Base-by-base conservation (phyloP, 495 filamentous ascomycete species). In the Neurospora sp. region DNA sequence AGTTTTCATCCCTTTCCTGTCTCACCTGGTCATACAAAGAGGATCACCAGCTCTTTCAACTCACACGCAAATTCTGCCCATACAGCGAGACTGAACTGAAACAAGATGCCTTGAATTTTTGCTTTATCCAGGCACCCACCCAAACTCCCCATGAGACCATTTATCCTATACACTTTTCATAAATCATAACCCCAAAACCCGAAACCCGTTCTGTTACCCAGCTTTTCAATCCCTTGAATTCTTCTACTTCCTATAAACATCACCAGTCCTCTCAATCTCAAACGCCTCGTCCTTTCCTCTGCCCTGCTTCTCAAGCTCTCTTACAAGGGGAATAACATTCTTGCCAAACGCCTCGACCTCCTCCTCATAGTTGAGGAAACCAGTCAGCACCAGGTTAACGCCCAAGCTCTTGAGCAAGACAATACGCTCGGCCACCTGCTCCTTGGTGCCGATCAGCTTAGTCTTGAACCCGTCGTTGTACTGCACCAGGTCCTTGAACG, bases 401-500 rank as follows among this genome's bases (percentile, higher is more conserved):
- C 85, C 84, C 31, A 85, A 74, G 66, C 79, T 82, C 79, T 86
- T 85, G 72, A 87, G 76, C 71, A 87, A 72, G 61, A 84, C 72
- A 20, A 85, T 85, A 3, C 84, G 76, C 73, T 86, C 84, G 16
- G 81, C 84, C 69, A 86, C 83, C 72, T 86, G 85, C 74, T 84
- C 79, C 74, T 81, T 81, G 40, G 83, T 87, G 5, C 84, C 83
- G 42, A 85, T 84, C n/a, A 86, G 75, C 75, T 84, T 85, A 18
- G 83, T 85, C 76, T 84, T 85, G 82, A 86, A 86, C 37, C 85
- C 83, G 72, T 85, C 83, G 72, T 85, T 86, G 73, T 85, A 86
- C 75, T 85, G 83, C 22, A 85, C 82, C 18, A 85, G 77, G 72
- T 86, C 84, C 42, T 86, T 81, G 69, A 85, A 82, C 40, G 82